Evolutionary conservation across 2,329 filamentous ascomycete species (phyloP).

Genomic region (Tricladium varicosporioides): DNA sequence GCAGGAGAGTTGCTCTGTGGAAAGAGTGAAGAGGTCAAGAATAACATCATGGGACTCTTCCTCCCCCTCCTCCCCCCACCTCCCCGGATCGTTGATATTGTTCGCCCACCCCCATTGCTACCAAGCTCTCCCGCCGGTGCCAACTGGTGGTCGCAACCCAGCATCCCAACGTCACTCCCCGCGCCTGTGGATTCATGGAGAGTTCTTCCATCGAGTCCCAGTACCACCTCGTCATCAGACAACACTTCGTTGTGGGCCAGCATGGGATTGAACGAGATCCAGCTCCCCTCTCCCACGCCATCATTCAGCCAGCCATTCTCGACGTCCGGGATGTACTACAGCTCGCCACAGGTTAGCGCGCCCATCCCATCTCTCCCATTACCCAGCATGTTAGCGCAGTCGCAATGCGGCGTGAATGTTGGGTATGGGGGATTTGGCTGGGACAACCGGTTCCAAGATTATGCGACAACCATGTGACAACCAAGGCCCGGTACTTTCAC

Average conservation of each 20-base stretch:
- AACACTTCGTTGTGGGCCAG: conserved; percentile 75
- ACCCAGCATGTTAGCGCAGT: conserved; percentile 81
- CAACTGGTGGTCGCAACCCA: conserved; percentile 77
- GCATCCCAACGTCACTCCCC: conserved; percentile 62
- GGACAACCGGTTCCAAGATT: conserved; percentile 76
- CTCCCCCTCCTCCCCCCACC: conserved; percentile 82
- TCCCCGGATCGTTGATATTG: conserved; percentile 83
- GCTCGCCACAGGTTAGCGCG: conserved; percentile 70
- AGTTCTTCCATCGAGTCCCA: conserved; percentile 85
- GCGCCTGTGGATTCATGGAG: conserved; percentile 84
- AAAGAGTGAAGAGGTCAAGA: conserved; percentile 91
- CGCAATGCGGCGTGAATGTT: conserved; percentile 75
- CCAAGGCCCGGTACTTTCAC: conserved; percentile 41
- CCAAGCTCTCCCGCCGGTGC: conserved; percentile 75
- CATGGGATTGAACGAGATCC: conserved; percentile 71
- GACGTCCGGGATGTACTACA: conserved; percentile 74
- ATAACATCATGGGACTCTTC: conserved; percentile 77
- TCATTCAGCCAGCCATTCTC: conserved; percentile 78
- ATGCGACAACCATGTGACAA: conserved; percentile 84
- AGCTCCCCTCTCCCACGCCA: conserved; percentile 74
- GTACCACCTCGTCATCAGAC: conserved; percentile 64
- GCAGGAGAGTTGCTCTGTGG: conserved; percentile 89
- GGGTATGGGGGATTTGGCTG: conserved; percentile 80
- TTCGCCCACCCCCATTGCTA: conserved; percentile 81
- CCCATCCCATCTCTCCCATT: conserved; percentile 76